Evolutionary conservation across 1,139 yeast species (phyloP).

Genomic region (Tardiomyces depauwii): DNA sequence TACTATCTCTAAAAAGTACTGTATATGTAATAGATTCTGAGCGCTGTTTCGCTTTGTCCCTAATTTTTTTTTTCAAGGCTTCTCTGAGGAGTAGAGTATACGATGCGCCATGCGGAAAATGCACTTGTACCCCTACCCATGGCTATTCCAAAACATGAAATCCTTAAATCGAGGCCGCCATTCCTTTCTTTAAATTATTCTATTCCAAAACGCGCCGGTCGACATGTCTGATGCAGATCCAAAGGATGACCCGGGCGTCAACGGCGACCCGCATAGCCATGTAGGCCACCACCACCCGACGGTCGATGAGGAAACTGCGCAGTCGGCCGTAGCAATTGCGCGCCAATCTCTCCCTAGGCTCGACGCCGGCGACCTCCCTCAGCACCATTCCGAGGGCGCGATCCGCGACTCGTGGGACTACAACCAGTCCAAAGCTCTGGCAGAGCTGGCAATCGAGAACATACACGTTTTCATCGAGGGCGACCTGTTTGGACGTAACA

Average conservation of each 20-base stretch:
- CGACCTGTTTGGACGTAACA: background rate
- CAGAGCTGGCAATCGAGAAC: background rate
- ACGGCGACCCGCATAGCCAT: background rate
- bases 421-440: background rate
- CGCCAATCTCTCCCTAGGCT: background rate
- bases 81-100: too few species aligned
- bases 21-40: background rate
- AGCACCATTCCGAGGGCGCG: background rate
- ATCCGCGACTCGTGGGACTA: background rate
- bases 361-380: background rate
- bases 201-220: background rate
- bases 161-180: background rate
- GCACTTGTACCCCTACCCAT: too few species aligned
- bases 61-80: too few species aligned
- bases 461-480: background rate
- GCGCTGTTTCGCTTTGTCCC: background rate
- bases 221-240: background rate
- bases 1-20: background rate
- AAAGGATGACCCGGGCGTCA: background rate
- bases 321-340: background rate
- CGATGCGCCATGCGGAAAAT: too few species aligned
- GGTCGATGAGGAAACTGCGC: background rate
- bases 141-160: too few species aligned
- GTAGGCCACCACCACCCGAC: background rate
- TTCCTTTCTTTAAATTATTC: background rate